Evolutionary conservation across 2,329 filamentous ascomycete species (phyloP).

Genomic region (Pestalotiopsis sp.): DNA sequence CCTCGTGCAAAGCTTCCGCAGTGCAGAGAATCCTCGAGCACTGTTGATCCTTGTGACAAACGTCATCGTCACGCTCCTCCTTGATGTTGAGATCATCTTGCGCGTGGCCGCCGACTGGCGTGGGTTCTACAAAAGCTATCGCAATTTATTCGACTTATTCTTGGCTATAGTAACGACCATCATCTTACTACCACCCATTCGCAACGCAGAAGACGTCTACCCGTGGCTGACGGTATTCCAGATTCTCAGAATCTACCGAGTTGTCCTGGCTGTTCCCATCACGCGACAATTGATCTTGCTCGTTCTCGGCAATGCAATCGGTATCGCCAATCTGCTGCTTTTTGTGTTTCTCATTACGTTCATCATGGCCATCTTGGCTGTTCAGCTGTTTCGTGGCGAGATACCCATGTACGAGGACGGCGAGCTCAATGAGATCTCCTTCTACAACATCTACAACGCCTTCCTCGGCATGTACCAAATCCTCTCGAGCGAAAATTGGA

Average conservation of each 20-base stretch:
- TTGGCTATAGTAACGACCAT: slow-evolving; percentile 81
- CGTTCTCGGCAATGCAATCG: slow-evolving; percentile 87
- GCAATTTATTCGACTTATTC: slow-evolving; percentile 79
- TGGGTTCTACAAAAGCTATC: slow-evolving; percentile 71
- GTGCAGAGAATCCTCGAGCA: slow-evolving; percentile 71
- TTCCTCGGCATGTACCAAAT: slow-evolving; percentile 99
- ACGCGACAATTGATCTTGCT: slow-evolving; percentile 85
- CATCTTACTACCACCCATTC: slow-evolving; percentile 84
- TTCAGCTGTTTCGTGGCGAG: slow-evolving; percentile 89
- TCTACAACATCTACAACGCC: slow-evolving; percentile 90
- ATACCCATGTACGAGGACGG: slow-evolving; percentile 65
- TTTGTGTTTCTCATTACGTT: slow-evolving; percentile 98
- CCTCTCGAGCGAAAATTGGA: slow-evolving; percentile 96
- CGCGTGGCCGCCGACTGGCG: slow-evolving; percentile 81
- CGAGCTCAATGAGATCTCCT: slow-evolving; percentile 73
- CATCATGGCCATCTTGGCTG: slow-evolving; percentile 88
- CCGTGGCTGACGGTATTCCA: slow-evolving; percentile 92
- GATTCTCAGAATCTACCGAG: slow-evolving; percentile 86
- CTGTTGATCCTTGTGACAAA: slow-evolving; percentile 74
- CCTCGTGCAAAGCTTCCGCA: slow-evolving; percentile 77
- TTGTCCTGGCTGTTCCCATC: slow-evolving; percentile 86
- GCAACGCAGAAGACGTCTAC: slow-evolving; percentile 71
- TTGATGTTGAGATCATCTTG: slow-evolving; percentile 81
- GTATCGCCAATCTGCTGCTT: slow-evolving; percentile 91
- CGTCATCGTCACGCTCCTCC: slow-evolving; percentile 72